Evolutionary conservation across 2,329 filamentous ascomycete species (phyloP).

Genomic region (Colletotrichum higginsianum): DNA sequence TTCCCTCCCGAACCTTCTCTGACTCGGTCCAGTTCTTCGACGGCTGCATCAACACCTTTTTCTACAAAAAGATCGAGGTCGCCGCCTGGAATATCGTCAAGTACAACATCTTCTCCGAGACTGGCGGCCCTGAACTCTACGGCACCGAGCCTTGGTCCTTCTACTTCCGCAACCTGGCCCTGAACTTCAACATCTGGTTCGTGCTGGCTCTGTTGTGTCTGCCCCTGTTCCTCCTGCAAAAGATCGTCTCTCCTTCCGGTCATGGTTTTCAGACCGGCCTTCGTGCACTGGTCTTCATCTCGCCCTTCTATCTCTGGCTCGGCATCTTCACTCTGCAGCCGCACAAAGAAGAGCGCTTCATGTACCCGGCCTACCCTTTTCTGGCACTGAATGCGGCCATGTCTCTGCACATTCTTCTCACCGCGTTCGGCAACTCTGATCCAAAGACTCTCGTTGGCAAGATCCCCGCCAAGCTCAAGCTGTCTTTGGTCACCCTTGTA

Average conservation of each 20-base stretch:
- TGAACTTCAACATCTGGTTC: constrained; percentile 98
- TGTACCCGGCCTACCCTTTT: constrained; percentile 96
- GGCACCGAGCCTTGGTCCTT: constrained; percentile 98
- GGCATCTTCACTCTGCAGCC: constrained; percentile 91
- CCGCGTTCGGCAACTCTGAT: constrained; percentile 79
- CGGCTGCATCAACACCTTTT: constrained; percentile 81
- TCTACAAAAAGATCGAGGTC: constrained; percentile 83
- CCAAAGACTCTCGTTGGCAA: constrained; percentile 77
- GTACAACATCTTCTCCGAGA: constrained; percentile 92
- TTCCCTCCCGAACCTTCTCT: constrained; percentile 23
- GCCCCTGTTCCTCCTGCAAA: constrained; percentile 83
- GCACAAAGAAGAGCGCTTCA: constrained; percentile 98
- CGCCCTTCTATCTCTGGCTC: constrained; percentile 96
- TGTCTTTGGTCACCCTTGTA: constrained; percentile 72
- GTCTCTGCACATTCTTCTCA: constrained; percentile 84
- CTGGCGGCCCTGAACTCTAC: constrained; percentile 90
- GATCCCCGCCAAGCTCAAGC: constrained; percentile 82
- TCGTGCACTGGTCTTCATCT: constrained; percentile 82
- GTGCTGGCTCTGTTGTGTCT: constrained; percentile 81
- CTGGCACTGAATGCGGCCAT: constrained; percentile 91
- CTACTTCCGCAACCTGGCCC: constrained; percentile 88
- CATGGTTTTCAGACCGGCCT: constrained; percentile 79
- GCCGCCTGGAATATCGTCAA: constrained; percentile 94
- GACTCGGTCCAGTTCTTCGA: constrained; percentile 72
- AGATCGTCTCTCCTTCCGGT: constrained; percentile 72